These are phyloP conservation scores for Terfezia boudieri DNA, from an alignment of 495 filamentous ascomycete species.

Conservation along the genomic window DNA sequence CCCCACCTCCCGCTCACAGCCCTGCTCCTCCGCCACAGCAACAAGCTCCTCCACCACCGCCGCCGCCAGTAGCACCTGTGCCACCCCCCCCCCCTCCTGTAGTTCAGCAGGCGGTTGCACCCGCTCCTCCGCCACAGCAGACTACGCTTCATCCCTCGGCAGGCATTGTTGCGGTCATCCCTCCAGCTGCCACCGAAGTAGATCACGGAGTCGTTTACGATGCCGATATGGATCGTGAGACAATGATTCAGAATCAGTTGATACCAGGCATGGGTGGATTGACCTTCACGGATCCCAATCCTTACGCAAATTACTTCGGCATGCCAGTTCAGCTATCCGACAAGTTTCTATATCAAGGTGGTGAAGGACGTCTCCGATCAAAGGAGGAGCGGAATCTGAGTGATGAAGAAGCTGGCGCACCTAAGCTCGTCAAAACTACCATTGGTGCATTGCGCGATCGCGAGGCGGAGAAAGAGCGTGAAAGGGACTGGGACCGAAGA, in stretches of 20 bases:
- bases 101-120: slow-evolving; percentile 9
- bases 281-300: slow-evolving; percentile 2
- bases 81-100: slow-evolving; percentile 2
- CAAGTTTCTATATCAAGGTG: not conserved
- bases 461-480: slow-evolving; percentile 1
- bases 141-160: not conserved
- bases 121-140: slow-evolving; percentile 8
- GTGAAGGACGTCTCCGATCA: not conserved
- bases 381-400: not conserved
- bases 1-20: not conserved
- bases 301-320: slow-evolving; percentile 3
- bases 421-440: not conserved
- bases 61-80: not conserved
- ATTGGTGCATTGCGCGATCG: slow-evolving; percentile 1
- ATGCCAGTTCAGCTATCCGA: not conserved
- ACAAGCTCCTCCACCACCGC: not conserved
- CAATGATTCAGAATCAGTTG: slow-evolving; percentile 4
- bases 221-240: not conserved
- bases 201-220: not conserved
- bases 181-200: slow-evolving; percentile 9
- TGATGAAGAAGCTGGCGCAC: not conserved
- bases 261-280: not conserved
- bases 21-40: slow-evolving; percentile 1
- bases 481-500: not conserved
- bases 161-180: slow-evolving; percentile 11